These are phyloP conservation scores for Euryodendron excelsum DNA, from an alignment of 148 eudicot species.

Conservation along the genomic window DNA sequence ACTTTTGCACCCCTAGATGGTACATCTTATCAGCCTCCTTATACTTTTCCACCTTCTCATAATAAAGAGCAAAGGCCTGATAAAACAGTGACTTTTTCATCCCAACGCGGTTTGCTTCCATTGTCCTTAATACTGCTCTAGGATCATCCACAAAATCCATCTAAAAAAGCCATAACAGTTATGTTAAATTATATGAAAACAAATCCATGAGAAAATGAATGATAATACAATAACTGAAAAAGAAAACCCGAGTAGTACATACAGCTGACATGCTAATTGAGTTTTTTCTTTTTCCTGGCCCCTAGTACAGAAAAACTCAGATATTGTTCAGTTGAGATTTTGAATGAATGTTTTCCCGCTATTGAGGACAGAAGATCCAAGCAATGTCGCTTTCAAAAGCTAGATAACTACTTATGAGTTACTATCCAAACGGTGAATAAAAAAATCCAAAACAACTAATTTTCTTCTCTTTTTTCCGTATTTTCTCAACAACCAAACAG, in stretches of 20 bases:
- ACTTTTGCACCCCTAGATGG: conserved; percentile 80
- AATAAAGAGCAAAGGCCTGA: conserved; percentile 89
- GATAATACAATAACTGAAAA: neutral
- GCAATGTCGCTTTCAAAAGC: neutral
- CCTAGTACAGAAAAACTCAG: neutral
- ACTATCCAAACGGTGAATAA: neutral
- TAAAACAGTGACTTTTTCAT: conserved; percentile 65
- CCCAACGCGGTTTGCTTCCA: conserved; percentile 76
- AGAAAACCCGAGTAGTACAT: too few relatives aligned
- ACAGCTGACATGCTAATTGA: neutral
- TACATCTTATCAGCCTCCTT: conserved; percentile 84
- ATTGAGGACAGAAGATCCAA: neutral
- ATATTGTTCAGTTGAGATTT: neutral
- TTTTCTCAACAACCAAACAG: conserved; percentile 7
- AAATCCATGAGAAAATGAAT: neutral
- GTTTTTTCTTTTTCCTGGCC: neutral
- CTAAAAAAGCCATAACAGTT: conserved; percentile 31
- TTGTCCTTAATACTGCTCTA: conserved; percentile 54
- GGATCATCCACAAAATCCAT: conserved; percentile 98
- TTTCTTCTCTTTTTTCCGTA: neutral
- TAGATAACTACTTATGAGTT: neutral
- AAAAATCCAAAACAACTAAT: neutral
- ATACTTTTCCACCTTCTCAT: conserved; percentile 85
- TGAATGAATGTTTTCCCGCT: too few relatives aligned
- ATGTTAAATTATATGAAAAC: neutral